Conservation (phyloP, 805 yeast genomes). For the Wickerhamiella australiensis region DNA sequence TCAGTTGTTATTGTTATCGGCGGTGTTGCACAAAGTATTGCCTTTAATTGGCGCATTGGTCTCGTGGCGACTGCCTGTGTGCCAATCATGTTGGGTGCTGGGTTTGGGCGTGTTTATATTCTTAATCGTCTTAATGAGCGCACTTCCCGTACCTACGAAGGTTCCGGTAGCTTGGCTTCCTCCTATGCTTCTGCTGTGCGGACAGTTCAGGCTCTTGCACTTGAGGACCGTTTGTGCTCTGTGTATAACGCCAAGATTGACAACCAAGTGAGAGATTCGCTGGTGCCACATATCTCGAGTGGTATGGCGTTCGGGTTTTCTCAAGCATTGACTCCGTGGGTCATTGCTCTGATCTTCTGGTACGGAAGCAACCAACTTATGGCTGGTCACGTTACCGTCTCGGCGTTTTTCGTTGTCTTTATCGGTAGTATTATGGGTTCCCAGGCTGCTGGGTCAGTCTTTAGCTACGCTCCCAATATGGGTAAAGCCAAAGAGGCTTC, state of each 20-base stretch:
- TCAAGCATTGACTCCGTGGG: constrained; percentile 32
- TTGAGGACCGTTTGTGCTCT: constrained; percentile 31
- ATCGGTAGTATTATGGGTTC: constrained; percentile 32
- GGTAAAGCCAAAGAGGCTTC: constrained; percentile 34
- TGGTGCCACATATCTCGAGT: constrained; percentile 25
- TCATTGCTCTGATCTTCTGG: constrained; percentile 34
- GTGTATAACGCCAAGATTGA: constrained; percentile 26
- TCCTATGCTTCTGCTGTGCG: constrained; percentile 32
- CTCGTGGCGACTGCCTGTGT: constrained; percentile 32
- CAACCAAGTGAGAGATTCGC: constrained; percentile 25
- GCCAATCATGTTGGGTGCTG: constrained; percentile 31
- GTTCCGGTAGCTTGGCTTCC: constrained; percentile 33
- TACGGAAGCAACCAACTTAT: constrained; percentile 32
- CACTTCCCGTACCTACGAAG: constrained; percentile 30
- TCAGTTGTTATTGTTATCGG: constrained; percentile 30
- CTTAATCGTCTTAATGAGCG: constrained; percentile 28
- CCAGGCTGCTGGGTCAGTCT: constrained; percentile 29
- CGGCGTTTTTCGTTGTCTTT: constrained; percentile 32
- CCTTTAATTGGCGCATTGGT: constrained; percentile 32
- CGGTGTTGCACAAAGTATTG: constrained; percentile 32
- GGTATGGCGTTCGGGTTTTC: constrained; percentile 30
- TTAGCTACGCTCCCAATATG: constrained; percentile 35
- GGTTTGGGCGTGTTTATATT: constrained; percentile 30
- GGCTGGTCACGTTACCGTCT: constrained; percentile 24
- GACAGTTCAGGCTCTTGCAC: constrained; percentile 33